phyloP scores from a whole-genome alignment of 139 green algal species.

The Chlamydomonas sp. region DNA sequence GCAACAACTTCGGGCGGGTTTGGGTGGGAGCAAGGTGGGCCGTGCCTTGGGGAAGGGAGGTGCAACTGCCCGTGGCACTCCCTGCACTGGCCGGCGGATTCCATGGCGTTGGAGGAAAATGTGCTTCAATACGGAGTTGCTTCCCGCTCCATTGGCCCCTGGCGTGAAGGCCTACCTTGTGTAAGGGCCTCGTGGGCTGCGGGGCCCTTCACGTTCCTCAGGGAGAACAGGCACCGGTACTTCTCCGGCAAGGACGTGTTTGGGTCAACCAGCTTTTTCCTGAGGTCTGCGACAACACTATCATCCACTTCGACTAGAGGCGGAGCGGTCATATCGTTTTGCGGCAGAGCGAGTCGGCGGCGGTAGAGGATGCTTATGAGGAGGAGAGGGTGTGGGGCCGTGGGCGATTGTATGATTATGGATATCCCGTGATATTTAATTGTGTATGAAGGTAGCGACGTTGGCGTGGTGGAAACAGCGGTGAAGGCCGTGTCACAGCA shows the following conservation, averaged over 20 bases:
- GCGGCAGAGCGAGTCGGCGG: background rate
- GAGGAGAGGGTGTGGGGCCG: too few relatives aligned
- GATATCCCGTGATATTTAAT: too few relatives aligned
- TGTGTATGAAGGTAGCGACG: too few relatives aligned
- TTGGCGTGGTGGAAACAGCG: too few relatives aligned
- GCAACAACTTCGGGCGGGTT: background rate
- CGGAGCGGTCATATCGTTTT: background rate
- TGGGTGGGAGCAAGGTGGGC: too few relatives aligned
- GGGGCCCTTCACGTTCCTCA: constrained; percentile 71
- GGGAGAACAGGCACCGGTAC: constrained; percentile 85
- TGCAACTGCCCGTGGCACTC: too few relatives aligned
- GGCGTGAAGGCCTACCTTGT: constrained; percentile 52
- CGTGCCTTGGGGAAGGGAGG: too few relatives aligned
- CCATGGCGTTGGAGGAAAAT: background rate
- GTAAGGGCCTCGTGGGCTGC: constrained; percentile 70
- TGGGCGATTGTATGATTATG: too few relatives aligned
- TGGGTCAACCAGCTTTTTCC: constrained; percentile 60
- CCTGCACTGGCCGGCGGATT: too few relatives aligned
- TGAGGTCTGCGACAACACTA: constrained; percentile 53
- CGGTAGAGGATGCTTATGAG: background rate
- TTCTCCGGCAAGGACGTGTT: constrained; percentile 72
- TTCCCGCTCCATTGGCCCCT: background rate
- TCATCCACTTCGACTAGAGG: constrained; percentile 42
- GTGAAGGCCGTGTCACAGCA: too few relatives aligned
- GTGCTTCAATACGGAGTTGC: background rate